phyloP scores from a whole-genome alignment of 768 basidiomycete genomes.

The Heimioporus sp. region DNA sequence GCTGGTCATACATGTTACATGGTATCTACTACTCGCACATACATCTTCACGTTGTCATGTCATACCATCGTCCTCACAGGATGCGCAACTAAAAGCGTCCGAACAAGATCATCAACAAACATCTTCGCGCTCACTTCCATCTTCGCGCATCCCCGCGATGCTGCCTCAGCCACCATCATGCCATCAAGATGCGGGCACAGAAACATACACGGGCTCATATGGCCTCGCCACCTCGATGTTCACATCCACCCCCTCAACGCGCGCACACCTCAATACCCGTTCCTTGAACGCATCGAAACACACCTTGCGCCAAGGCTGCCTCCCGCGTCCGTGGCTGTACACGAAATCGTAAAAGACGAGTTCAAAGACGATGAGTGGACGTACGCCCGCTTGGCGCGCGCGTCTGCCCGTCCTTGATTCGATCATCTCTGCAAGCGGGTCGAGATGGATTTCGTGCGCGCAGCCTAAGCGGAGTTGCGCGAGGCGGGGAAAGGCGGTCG shows the following conservation, averaged over 20 bases:
- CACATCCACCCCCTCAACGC: constrained; percentile 21
- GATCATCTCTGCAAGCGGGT: constrained; percentile 14
- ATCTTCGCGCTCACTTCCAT: too few relatives aligned
- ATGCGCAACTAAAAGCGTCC: too few relatives aligned
- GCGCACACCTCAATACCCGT: constrained; percentile 21
- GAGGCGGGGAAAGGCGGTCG: constrained; percentile 12
- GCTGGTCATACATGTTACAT: too few relatives aligned
- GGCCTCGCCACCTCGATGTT: constrained; percentile 24
- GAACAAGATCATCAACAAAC: too few relatives aligned
- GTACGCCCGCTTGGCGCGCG: constrained; percentile 10
- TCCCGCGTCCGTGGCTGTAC: constrained; percentile 5
- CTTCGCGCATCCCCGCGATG: too few relatives aligned
- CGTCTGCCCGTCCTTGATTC: constrained; percentile 14
- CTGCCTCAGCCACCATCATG: too few relatives aligned
- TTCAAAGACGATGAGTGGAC: constrained; percentile 14
- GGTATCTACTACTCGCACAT: too few relatives aligned
- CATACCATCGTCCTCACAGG: too few relatives aligned
- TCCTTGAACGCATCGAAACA: constrained; percentile 21
- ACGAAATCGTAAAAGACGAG: constrained; percentile 26
- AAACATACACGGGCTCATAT: constrained; percentile 24
- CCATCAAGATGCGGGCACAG: background rate
- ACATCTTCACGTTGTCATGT: too few relatives aligned
- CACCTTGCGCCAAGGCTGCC: constrained; percentile 10
- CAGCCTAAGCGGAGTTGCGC: constrained; percentile 20
- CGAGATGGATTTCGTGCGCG: constrained; percentile 19